Base-by-base conservation (phyloP, 805 yeast species). In the Kodamaea laetipori region DNA sequence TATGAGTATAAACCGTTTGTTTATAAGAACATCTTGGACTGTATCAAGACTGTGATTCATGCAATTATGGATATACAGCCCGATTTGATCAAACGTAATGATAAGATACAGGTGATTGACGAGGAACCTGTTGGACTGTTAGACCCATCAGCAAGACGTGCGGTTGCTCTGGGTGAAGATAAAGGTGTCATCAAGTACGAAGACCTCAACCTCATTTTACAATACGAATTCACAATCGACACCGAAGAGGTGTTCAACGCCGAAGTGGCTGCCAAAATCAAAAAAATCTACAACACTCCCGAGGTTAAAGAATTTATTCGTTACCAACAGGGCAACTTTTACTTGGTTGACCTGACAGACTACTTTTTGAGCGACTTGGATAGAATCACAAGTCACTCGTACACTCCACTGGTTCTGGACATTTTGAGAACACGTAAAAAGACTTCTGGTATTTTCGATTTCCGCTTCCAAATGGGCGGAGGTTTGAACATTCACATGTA, bases 381-480 rank as follows among this genome's bases (percentile, higher is more conserved):
- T 21, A 69, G 92, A 48, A 82, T 90, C 30, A 66, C 82, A 2
- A 57, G 67, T 5, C 71, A 76, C 2, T 74, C 76, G 47, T 90
- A 86, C 61, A 56, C 81, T 12, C 97, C 97, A 1, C 75, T 77
- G 13, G 83, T 80, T 19, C 78, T 82, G 27, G 97, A 90, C 65
- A 82, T 90, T 23, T 71, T 90, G 53, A 74, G 95, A 49, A 88
- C 96, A 11, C 80, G 97, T 69, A 86, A 88, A 60, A 90, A 88
- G 66, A 90, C 97, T 0, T 85, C 95, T 1, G 97, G 97, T 64
- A 87, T 90, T 16, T 87, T 83, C 55, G 97, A 90, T 60, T 82
- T 88, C 46, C 74, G 77, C 45, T 86, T 90, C 56, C 81, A 81
- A 47, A 76, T 90, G 79, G 89, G 86, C n/a, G 49, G 55, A 24